Conservation (phyloP, 1,284 basidiomycete species). For the Ustilago hordei region DNA sequence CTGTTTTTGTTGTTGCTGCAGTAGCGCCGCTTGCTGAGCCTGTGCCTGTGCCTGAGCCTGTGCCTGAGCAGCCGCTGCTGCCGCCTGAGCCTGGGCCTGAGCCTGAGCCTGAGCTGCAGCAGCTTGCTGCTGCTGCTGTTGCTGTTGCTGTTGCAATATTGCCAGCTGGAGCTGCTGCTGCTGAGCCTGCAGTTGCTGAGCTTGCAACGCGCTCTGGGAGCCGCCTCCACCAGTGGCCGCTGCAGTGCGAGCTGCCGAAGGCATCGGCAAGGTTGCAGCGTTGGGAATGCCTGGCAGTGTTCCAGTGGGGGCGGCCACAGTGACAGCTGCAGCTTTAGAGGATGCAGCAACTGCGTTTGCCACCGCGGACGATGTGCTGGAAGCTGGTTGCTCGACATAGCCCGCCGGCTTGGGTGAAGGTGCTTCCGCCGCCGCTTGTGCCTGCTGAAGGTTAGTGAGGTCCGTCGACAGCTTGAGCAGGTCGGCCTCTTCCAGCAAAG, state of each 20-base stretch:
- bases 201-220: constrained; percentile 39
- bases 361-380: constrained; percentile 21
- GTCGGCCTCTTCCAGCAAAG: constrained; percentile 65
- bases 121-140: constrained; percentile 45
- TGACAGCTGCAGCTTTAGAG: constrained; percentile 20
- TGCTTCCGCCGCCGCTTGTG: constrained; percentile 61
- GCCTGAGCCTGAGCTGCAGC: constrained; percentile 36
- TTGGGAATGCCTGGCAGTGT: constrained; percentile 34
- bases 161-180: constrained; percentile 49
- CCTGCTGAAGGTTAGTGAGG: constrained; percentile 66
- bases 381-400: constrained; percentile 43
- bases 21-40: constrained; percentile 36
- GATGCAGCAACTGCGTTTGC: constrained; percentile 26
- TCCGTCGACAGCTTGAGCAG: constrained; percentile 67
- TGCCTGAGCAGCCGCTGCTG: constrained; percentile 45
- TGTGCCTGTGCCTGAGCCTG: constrained; percentile 37
- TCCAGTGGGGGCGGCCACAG: constrained; percentile 27
- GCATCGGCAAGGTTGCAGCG: constrained; percentile 30
- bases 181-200: constrained; percentile 42
- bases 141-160: constrained; percentile 48
- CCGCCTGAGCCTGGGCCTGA: constrained; percentile 18
- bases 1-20: constrained; percentile 58
- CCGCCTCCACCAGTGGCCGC: constrained; percentile 38
- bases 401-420: constrained; percentile 51
- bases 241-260: constrained; percentile 41